Evolutionary conservation across 192 early-diverging fungal species (phyloP), one percentile per base, ranked within the genome.

Genomic region (Coemansia furcata): DNA sequence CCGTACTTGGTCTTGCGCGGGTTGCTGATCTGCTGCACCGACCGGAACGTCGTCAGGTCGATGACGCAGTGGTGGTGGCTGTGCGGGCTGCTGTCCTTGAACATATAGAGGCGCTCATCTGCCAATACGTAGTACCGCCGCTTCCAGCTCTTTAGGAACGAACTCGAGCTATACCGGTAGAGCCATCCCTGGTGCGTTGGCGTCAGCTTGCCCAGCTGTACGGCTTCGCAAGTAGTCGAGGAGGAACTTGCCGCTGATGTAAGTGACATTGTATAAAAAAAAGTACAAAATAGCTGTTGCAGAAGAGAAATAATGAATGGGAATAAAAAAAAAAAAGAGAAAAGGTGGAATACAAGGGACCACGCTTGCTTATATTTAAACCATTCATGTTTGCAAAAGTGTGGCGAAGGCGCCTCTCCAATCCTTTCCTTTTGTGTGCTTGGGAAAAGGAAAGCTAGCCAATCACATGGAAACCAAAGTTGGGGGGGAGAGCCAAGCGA

Each of bases 21-120:
- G 55, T 69, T 66, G 55, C 58, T 66, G 32, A 73, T 66, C 58
- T 70, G 70, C 60, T 76, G 78, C 40, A 81, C 78, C 1, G 73
- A 76, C 39, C 73, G 69, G 67, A 81, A 81, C 6, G 73, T 63
- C 7, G 73, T 73, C 55, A 81, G 58, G 61, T 76, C 78, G 15
- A 81, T 57, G 36, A 81, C 67, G 11, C 36, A 42, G 62, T 65
- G 40, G 46, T 68, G 73, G 52, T 55, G 58, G 44, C 73, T 59
- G 23, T 33, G 14, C 32, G 68, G 62, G 43, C 44, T 37, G 49
- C 60, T 67, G 49, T 76, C 74, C 69, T 74, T 73, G 68, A 82
- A 82, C 42, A 74, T 65, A 54, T 82, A 82, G 26, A 82, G 62
- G 6, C 74, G 71, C 71, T 77, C 75, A 52, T 82, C 80, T 2